These are phyloP conservation scores for Pseudopediastrum boryanum DNA, from an alignment of 139 green algal species.

Conservation along the genomic window DNA sequence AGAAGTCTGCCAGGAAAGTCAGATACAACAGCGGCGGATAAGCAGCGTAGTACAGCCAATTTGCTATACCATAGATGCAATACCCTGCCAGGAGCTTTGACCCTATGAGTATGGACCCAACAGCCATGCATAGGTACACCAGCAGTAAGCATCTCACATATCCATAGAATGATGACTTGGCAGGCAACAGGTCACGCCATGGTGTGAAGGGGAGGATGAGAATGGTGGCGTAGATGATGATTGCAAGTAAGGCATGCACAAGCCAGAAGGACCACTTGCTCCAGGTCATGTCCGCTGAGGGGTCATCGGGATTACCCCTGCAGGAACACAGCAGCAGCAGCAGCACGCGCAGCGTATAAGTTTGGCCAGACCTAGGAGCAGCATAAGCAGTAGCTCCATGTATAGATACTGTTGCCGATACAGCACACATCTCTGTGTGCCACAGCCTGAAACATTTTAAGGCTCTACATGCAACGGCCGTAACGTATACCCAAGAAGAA, in stretches of 20 bases:
- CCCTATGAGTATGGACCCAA: slow-evolving; percentile 34
- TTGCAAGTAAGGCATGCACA: slow-evolving; percentile 43
- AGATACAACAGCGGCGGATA: slow-evolving; percentile 60
- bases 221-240: slow-evolving; percentile 45
- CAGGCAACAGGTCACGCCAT: slow-evolving; percentile 53
- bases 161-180: slow-evolving; percentile 60
- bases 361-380: too few species aligned
- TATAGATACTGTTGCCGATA: too few species aligned
- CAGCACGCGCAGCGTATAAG: not conserved
- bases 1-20: slow-evolving; percentile 67
- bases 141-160: slow-evolving; percentile 51
- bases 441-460: too few species aligned
- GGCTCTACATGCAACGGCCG: too few species aligned
- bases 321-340: not conserved
- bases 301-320: not conserved
- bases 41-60: slow-evolving; percentile 49
- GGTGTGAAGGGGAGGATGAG: slow-evolving; percentile 54
- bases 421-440: too few species aligned
- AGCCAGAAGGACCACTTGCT: slow-evolving; percentile 67
- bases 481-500: too few species aligned
- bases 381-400: too few species aligned
- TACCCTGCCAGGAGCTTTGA: slow-evolving; percentile 41
- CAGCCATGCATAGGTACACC: slow-evolving; percentile 29
- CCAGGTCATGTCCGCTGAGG: slow-evolving; percentile 44
- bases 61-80: slow-evolving; percentile 55